Base-by-base conservation (phyloP, 1,139 yeast genomes). In the Yamadazyma dendronema region DNA sequence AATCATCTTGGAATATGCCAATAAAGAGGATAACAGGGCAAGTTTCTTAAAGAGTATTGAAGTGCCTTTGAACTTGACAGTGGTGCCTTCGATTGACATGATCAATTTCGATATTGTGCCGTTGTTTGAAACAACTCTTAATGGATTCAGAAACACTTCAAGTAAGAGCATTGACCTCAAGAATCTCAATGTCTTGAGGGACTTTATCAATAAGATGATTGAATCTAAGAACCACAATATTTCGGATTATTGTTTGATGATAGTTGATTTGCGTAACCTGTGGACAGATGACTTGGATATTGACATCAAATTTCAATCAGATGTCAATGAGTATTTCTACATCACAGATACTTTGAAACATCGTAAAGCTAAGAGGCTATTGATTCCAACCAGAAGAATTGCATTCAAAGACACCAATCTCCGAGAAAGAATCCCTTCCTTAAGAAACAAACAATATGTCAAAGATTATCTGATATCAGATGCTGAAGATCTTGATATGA, bases 51-150 rank as follows among this genome's bases (percentile, higher is more conserved):
- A 92, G 47, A 71, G 68, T 25, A 62, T 86, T 15, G 68, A 72
- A 3, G 70, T 87, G 3, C 92, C 95, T 0, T 61, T 88, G 19
- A 74, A 72, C 38, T 71, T 85, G 3, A 77, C 92, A 0, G 86
- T 87, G 2, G 72, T 78, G 45, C 77, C 89, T 2, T 79, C 89
- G 29, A 70, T 86, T 31, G 95, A 85, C 44, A 59, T 88, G 5
- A 81, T 84, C 2, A 84, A 87, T 4, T 84, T 84, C 56, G 94
- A 86, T 50, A 61, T 87, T 9, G 59, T 84, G 10, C 85, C 90
- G 0, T 54, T 77, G 4, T 56, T 58, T 30, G 53, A 59, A 5
- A 50, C 46, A 12, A 43, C 62, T 1, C 44, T 59, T 13, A 47
- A 50, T 29, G 61, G 55, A 3, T 52, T 52, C 26, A 43, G 43